A percentile compares a stretch with the other conserved stretches of the same genome.
Conservation (phyloP, 2,329 filamentous ascomycete species). For the Calonectria honghensis region DNA sequence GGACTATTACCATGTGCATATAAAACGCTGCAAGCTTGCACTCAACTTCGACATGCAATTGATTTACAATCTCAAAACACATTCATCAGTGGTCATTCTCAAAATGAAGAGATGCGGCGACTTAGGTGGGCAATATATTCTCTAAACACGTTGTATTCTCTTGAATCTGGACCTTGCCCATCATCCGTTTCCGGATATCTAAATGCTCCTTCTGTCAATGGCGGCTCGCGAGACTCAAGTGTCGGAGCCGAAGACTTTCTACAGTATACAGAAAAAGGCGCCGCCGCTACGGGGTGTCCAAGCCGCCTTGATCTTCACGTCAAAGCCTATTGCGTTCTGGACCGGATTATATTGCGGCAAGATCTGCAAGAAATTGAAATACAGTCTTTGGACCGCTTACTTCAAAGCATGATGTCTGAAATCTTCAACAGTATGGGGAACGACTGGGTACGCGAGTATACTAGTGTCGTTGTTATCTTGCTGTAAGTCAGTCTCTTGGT, state of each 20-base stretch:
- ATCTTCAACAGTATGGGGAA: background rate
- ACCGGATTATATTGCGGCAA: background rate
- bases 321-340: background rate
- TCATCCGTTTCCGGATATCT: background rate
- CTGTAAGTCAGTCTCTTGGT: background rate
- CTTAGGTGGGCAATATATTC: background rate
- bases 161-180: background rate
- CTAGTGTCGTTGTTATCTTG: background rate
- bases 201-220: background rate
- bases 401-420: background rate
- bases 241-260: too few relatives aligned
- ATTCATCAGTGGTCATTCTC: fast-evolving
- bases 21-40: background rate
- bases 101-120: background rate
- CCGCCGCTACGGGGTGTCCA: background rate
- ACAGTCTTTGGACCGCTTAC: background rate
- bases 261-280: background rate
- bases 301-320: background rate
- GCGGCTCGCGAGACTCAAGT: too few relatives aligned
- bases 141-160: background rate
- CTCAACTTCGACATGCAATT: background rate
- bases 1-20: background rate
- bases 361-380: background rate
- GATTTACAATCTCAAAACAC: background rate
- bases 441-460: background rate